Evolutionary conservation across 495 filamentous ascomycete species (phyloP), one percentile per base, ranked within the genome.

Genomic region (Penicillium alfredii): DNA sequence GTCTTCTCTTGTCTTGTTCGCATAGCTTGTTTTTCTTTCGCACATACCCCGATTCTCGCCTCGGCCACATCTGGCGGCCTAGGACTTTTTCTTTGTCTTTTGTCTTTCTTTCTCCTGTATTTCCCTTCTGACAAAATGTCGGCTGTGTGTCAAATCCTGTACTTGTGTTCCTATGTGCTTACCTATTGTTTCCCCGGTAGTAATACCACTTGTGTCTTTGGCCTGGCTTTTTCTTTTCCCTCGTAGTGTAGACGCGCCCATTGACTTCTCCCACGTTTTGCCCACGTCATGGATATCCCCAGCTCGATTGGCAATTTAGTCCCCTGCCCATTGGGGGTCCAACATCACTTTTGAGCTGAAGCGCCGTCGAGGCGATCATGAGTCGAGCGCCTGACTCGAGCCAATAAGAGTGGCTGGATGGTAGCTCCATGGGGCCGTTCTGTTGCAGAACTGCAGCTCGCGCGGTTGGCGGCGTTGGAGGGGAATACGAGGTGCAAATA

Each of bases 1-100:
- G 32, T 41, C 31, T 18, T 35, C 32, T 14, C 27, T 30, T 4
- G 3, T 38, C 40, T n/a, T 51, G 49, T 56, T 49, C 51, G 47
- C 51, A 52, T 53, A 53, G 45, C 45, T 51, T 53, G 45, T 49
- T 50, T 23, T 48, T 8, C 8, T 48, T 47, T 33, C 44, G 46
- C 50, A 39, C 53, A 51, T 51, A 54, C 47, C 46, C 44, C 46
- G 21, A 30, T 46, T 44, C 39, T 33, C 34, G 31, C 40, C 46
- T 35, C 22, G 28, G 35, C 28, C 40, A 48, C 45, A 20, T 36
- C 45, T 41, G 24, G 40, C 45, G 30, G 36, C 53, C 33, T 50
- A 38, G 38, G 51, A 51, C 45, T 55, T 46, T 32, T 37, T 49
- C 42, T 45, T 47, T 43, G 32, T 35, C 40, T 45, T 44, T 44